Percentiles rank a stretch among this genome's conserved stretches.
Evolutionary conservation across 495 filamentous ascomycete genomes (phyloP).

Genomic region (Xylaria nigripes): DNA sequence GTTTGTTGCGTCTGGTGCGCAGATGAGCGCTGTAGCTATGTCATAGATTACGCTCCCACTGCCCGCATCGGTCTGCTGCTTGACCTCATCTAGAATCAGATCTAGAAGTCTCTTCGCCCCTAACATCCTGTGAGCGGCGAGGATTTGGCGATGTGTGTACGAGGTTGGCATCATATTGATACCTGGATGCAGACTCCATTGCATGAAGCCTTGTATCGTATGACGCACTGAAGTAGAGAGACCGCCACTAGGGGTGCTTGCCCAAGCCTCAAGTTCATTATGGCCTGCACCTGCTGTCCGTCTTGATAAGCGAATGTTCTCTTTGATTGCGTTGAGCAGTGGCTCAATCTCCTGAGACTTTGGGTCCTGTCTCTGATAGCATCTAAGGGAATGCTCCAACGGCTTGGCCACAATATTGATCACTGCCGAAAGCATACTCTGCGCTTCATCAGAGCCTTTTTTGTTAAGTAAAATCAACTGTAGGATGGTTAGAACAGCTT

Average conservation of each 20-base stretch:
- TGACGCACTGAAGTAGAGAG: slow-evolving; percentile 53
- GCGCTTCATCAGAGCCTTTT: slow-evolving; percentile 71
- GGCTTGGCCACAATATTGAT: slow-evolving; percentile 73
- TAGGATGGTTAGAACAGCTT: slow-evolving; percentile 66
- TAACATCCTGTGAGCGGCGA: slow-evolving; percentile 57
- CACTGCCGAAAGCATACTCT: slow-evolving; percentile 72
- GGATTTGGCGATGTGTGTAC: slow-evolving; percentile 72
- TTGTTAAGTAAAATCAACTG: slow-evolving; percentile 66
- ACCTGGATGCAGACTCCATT: slow-evolving; percentile 62
- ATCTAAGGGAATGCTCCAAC: slow-evolving; percentile 65
- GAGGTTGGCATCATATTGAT: slow-evolving; percentile 58
- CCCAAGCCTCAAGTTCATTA: slow-evolving; percentile 72
- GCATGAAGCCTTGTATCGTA: slow-evolving; percentile 57
- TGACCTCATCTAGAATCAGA: slow-evolving; percentile 63
- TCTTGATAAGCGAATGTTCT: slow-evolving; percentile 55
- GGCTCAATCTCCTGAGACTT: slow-evolving; percentile 62
- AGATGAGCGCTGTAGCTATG: slow-evolving; percentile 63
- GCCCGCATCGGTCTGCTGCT: slow-evolving; percentile 37
- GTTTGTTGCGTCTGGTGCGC: slow-evolving; percentile 52
- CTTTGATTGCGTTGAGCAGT: slow-evolving; percentile 60
- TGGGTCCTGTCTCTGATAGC: slow-evolving; percentile 61
- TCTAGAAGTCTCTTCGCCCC: slow-evolving; percentile 56
- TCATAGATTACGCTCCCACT: slow-evolving; percentile 63
- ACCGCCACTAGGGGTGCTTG: slow-evolving; percentile 50
- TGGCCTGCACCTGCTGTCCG: slow-evolving; percentile 57